A percentile compares a stretch with the other conserved stretches of the same genome.
phyloP scores from a whole-genome alignment of 352 stramenopile genomes.

The Globisporangium abappressorium region DNA sequence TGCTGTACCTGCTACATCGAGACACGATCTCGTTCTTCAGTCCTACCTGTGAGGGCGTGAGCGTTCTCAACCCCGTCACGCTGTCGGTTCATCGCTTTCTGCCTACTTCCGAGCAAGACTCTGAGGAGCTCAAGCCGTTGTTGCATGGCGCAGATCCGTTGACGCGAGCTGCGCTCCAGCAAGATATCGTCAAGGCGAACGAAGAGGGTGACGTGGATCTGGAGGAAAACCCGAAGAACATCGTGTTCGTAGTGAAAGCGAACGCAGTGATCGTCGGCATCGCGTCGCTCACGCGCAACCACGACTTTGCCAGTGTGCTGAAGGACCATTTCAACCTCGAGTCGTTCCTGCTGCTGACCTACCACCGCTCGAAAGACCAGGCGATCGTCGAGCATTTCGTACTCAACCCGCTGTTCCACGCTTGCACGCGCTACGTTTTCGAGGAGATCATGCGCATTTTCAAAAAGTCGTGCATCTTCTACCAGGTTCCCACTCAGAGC shows the following conservation, averaged over 20 bases:
- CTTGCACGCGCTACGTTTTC: slow-evolving; percentile 58
- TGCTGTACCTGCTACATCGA: slow-evolving; percentile 54
- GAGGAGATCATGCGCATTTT: slow-evolving; percentile 81
- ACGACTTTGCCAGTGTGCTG: slow-evolving; percentile 45
- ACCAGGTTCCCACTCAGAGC: slow-evolving; percentile 29
- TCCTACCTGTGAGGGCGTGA: slow-evolving; percentile 22
- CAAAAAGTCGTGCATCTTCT: slow-evolving; percentile 67
- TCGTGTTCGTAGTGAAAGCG: slow-evolving; percentile 55
- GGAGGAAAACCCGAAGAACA: slow-evolving; percentile 61
- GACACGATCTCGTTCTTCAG: slow-evolving; percentile 59
- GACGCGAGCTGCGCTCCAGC: slow-evolving; percentile 27
- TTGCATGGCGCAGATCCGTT: slow-evolving; percentile 25
- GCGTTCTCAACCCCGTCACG: slow-evolving; percentile 31
- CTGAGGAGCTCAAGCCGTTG: slow-evolving; percentile 20
- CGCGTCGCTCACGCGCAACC: slow-evolving; percentile 41
- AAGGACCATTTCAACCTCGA: slow-evolving; percentile 68
- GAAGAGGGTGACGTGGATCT: slow-evolving; percentile 63
- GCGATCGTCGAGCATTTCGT: slow-evolving; percentile 56
- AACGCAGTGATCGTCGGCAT: slow-evolving; percentile 42
- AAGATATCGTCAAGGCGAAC: slow-evolving; percentile 32
- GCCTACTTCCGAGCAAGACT: slow-evolving; percentile 10
- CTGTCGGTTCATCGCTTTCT: slow-evolving; percentile 36
- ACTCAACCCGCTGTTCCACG: slow-evolving; percentile 73
- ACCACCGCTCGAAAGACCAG: slow-evolving; percentile 73
- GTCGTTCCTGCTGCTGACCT: slow-evolving; percentile 52